Evolutionary conservation across 2,329 filamentous ascomycete genomes (phyloP).

Genomic region (Diplodia corticola): DNA sequence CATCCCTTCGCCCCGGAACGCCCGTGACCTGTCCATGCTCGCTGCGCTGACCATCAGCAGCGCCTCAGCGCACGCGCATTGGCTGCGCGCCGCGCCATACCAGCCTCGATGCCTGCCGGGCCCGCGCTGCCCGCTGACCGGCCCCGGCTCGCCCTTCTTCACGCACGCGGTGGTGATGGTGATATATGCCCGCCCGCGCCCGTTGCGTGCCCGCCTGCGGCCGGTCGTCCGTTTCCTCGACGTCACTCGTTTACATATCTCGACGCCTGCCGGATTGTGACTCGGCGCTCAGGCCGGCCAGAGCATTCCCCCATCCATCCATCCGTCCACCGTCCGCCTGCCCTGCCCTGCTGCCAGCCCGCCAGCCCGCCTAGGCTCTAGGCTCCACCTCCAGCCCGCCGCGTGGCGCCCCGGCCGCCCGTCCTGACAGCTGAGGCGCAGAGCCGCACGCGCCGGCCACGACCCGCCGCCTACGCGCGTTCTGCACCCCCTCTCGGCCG

Average conservation of each 20-base stretch:
- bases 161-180: slow-evolving; percentile 28
- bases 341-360: not conserved
- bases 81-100: slow-evolving; percentile 30
- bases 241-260: slow-evolving; percentile 17
- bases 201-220: slow-evolving; percentile 28
- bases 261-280: slow-evolving; percentile 33
- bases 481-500: slow-evolving; percentile 11
- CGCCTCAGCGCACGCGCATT: slow-evolving; percentile 32
- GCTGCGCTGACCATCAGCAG: slow-evolving; percentile 21
- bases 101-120: slow-evolving; percentile 25
- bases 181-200: slow-evolving; percentile 31
- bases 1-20: slow-evolving; percentile 15
- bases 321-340: not conserved
- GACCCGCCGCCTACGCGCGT: slow-evolving; percentile 4
- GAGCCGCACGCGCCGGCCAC: slow-evolving; percentile 15
- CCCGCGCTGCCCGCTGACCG: slow-evolving; percentile 25
- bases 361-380: too few relatives aligned
- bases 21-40: slow-evolving; percentile 15
- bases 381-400: slow-evolving; percentile 4
- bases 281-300: slow-evolving; percentile 38
- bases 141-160: slow-evolving; percentile 27
- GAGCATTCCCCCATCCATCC: not conserved
- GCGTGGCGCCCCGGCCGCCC: slow-evolving; percentile 16
- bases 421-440: slow-evolving; percentile 21
- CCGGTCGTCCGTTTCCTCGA: not conserved